Base-by-base conservation (phyloP, 2,329 filamentous ascomycete genomes). In the Sporothrix pseudoabietina region DNA sequence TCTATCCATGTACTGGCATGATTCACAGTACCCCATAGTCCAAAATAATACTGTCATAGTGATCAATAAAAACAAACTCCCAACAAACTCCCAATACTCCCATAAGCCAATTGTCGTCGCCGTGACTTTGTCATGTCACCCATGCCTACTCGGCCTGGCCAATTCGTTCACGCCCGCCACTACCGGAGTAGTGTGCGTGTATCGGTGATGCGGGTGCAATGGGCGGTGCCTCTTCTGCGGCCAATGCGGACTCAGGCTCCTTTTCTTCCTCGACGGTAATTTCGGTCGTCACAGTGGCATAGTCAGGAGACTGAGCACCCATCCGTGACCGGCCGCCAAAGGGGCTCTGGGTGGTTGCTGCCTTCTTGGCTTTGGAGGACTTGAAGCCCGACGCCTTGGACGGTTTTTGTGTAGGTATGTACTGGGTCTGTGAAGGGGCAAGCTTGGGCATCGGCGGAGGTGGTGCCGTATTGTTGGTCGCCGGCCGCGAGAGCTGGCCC, bases 251-350 rank as follows among this genome's bases (percentile, higher is more conserved):
- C 47, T n/a, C 49, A 9, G 55, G 4, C 39, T 41, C 61, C 9
- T 59, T 54, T 35, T 71, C 69, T 26, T 68, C 63, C 2, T 22
- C 12, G 12, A 72, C 70, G 19, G 57, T 66, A n/a, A 49, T 35
- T 2, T 72, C 52, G 0, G 65, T 55, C 3, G 63, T 70, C 54
- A 66, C 71, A 41, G 65, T 47, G 16, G 66, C 73, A 19, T 32
- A 26, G 41, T 49, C 32, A 12, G 70, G 47, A 7, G 70, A 30
- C 57, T 54, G 32, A 3, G 47, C 44, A 9, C 47, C 14, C 22
- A 59, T 70, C n/a, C 69, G 54, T 6, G 52, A 71, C 54, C 68
- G 68, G 9, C 66, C 68, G 8, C 55, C 69, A 49, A 59, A 49
- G 41, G 69, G 47, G 16, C 47, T 70, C 19, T 54, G 52, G 1